These are phyloP conservation scores for Beauveria pseudobassiana DNA, from an alignment of 2,329 filamentous ascomycete genomes.

Conservation along the genomic window DNA sequence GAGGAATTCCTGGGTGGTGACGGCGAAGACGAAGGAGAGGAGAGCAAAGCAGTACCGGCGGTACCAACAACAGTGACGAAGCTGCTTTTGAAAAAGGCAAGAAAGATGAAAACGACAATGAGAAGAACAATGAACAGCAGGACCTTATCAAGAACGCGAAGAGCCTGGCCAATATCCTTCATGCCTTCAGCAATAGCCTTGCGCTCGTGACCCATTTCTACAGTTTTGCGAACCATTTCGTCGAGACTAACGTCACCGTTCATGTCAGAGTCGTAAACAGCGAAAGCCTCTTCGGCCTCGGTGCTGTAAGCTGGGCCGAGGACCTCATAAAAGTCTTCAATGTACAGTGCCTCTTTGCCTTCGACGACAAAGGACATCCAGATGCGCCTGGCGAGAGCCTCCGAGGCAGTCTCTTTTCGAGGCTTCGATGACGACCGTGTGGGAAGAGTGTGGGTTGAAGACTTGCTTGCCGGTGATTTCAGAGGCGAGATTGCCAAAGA, in stretches of 20 bases:
- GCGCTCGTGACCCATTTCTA: constrained; percentile 75
- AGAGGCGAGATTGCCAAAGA: constrained; percentile 85
- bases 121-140: constrained; percentile 75
- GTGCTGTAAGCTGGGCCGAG: constrained; percentile 65
- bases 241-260: constrained; percentile 94
- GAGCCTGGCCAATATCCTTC: constrained; percentile 95
- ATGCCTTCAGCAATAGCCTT: constrained; percentile 88
- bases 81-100: constrained; percentile 81
- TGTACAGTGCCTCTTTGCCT: constrained; percentile 68
- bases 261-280: constrained; percentile 70
- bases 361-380: constrained; percentile 99
- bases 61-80: constrained; percentile 83
- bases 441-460: constrained; percentile 85
- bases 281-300: constrained; percentile 82
- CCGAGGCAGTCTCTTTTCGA: constrained; percentile 76
- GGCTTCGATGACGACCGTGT: constrained; percentile 84
- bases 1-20: constrained; percentile 89
- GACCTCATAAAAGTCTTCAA: constrained; percentile 81
- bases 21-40: constrained; percentile 95
- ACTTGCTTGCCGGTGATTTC: constrained; percentile 95
- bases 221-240: constrained; percentile 85
- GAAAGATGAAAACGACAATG: constrained; percentile 75
- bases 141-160: constrained; percentile 82
- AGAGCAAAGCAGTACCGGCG: constrained; percentile 84
- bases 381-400: constrained; percentile 86